Conservation (phyloP, 2,329 filamentous ascomycete species). For the Cladorrhinum sp. region DNA sequence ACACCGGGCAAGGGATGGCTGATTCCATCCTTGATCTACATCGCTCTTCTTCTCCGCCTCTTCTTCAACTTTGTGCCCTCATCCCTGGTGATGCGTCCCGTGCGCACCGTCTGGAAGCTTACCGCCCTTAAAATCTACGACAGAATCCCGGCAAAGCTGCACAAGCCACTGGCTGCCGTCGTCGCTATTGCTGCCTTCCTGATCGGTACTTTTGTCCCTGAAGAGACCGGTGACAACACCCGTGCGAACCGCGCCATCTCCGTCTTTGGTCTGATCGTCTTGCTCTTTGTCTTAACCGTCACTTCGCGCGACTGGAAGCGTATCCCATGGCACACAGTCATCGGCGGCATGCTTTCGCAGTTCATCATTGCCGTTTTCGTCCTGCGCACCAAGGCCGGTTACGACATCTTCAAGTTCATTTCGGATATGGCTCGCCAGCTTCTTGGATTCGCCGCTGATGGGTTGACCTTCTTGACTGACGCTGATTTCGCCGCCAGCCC, state of each 20-base stretch:
- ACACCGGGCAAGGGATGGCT: constrained; percentile 25
- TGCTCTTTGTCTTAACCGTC: constrained; percentile 63
- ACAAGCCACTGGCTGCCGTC: constrained; percentile 59
- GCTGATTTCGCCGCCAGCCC: constrained; percentile 38
- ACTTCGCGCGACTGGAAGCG: constrained; percentile 67
- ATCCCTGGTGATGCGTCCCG: constrained; percentile 19
- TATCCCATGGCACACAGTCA: constrained; percentile 74
- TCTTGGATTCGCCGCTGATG: constrained; percentile 71
- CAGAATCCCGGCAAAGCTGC: constrained; percentile 63
- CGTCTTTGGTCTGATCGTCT: constrained; percentile 72
- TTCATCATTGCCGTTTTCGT: constrained; percentile 89
- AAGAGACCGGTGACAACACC: constrained; percentile 71
- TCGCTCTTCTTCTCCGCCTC: constrained; percentile 20
- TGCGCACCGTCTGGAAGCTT: constrained; percentile 21
- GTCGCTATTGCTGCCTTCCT: constrained; percentile 70
- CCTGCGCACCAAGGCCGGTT: constrained; percentile 74
- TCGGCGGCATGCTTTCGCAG: constrained; percentile 84
- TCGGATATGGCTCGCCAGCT: constrained; percentile 70
- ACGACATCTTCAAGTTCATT: constrained; percentile 86
- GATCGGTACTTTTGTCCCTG: constrained; percentile 72
- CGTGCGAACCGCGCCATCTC: constrained; percentile 77
- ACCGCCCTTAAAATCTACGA: constrained; percentile 22
- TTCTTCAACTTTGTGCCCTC: constrained; percentile 18
- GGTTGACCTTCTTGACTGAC: constrained; percentile 69
- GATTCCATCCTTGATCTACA: constrained; percentile 26